phyloP scores from a whole-genome alignment of 2,329 filamentous ascomycete species.

The Talaromyces sp. region DNA sequence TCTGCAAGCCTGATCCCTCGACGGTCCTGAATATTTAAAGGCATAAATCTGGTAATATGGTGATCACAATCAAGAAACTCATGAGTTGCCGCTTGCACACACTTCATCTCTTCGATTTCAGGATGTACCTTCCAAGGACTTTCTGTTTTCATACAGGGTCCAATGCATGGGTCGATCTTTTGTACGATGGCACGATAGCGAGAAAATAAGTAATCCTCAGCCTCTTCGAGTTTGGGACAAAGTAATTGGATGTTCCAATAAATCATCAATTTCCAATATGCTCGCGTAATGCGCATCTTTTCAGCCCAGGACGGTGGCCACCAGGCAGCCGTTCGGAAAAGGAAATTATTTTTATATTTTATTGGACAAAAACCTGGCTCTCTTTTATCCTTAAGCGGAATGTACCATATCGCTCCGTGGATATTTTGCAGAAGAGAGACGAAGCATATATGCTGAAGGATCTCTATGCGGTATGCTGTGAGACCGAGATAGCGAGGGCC shows the following conservation, averaged over 20 bases:
- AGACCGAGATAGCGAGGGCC: conserved; percentile 15
- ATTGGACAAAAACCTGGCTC: neutral
- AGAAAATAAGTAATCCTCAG: neutral
- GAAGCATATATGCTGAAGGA: conserved; percentile 14
- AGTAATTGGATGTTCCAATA: conserved; percentile 3
- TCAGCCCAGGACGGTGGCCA: conserved; percentile 10
- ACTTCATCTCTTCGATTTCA: conserved; percentile 8
- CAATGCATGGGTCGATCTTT: neutral
- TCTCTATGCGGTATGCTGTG: conserved; percentile 14
- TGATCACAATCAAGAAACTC: neutral
- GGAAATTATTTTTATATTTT: neutral
- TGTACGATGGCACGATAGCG: neutral
- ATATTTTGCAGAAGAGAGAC: conserved; percentile 13
- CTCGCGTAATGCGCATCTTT: conserved; percentile 8
- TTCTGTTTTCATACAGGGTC: neutral
- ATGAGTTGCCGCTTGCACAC: neutral
- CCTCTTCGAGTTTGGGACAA: neutral
- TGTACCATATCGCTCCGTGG: conserved; percentile 8
- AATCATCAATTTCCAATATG: conserved; percentile 10
- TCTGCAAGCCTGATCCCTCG: neutral
- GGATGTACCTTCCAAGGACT: neutral
- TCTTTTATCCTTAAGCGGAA: neutral
- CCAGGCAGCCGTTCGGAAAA: neutral
- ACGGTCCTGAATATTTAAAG: neutral
- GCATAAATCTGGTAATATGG: neutral